Conservation (phyloP, 1,284 basidiomycete genomes). For the Lentinus polychrous region DNA sequence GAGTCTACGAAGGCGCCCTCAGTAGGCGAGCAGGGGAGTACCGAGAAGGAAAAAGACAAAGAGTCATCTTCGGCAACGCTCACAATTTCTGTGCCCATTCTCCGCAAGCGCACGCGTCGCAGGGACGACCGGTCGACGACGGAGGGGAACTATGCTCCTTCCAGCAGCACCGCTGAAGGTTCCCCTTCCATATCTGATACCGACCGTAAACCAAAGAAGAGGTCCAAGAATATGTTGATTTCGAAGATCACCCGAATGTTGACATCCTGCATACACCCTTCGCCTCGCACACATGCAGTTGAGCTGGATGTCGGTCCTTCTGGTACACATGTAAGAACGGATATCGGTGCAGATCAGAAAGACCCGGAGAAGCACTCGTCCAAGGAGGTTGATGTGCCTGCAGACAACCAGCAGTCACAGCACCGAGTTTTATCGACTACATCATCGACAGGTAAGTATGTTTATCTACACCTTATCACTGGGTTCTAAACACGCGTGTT, state of each 20-base stretch:
- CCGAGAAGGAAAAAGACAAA: constrained; percentile 14
- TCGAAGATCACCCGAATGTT: constrained; percentile 38
- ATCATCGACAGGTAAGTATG: constrained; percentile 10
- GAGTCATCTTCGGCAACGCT: constrained; percentile 15
- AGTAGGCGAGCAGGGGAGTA: constrained; percentile 4
- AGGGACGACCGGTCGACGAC: constrained; percentile 24
- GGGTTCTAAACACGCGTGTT: not conserved
- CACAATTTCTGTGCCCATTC: constrained; percentile 13
- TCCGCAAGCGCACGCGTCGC: constrained; percentile 18
- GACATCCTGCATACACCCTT: constrained; percentile 39
- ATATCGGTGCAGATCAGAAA: not conserved
- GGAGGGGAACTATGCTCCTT: constrained; percentile 26
- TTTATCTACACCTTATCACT: constrained; percentile 7
- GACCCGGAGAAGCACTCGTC: constrained; percentile 23
- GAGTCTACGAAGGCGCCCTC: constrained; percentile 8
- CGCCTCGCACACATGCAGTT: constrained; percentile 30
- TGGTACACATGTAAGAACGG: constrained; percentile 13
- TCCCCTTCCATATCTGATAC: constrained; percentile 13
- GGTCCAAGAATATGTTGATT: constrained; percentile 35
- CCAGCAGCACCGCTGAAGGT: constrained; percentile 21
- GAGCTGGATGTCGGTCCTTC: constrained; percentile 24
- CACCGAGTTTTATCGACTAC: constrained; percentile 14
- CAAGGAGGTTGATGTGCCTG: constrained; percentile 15
- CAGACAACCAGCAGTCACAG: constrained; percentile 16
- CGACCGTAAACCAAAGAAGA: constrained; percentile 23